Base-by-base conservation (phyloP, 371 early-diverging fungal species). In the Apophysomyces ossiformis region DNA sequence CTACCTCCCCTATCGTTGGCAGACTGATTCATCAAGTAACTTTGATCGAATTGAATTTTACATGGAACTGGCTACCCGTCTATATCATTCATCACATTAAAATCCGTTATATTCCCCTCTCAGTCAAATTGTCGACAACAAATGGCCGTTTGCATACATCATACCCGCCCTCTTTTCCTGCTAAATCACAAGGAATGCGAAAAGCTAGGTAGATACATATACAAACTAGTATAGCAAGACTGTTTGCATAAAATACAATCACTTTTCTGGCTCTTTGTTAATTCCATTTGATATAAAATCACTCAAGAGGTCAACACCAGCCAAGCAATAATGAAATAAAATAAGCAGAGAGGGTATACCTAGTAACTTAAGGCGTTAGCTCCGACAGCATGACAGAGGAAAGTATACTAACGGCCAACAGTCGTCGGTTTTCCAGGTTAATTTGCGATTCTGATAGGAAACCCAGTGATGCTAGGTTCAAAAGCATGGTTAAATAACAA, bases 281-380 rank as follows among this genome's bases (percentile, higher is more conserved):
- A 50, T 50, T 26, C 21, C 9, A 50, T 50, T 50, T n/a, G 5
- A 50, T 8, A 59, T 21, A 41, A 12, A 7, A 18, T 18, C 9
- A 16, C 57, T 74, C 75, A 88, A 54, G 88, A 87, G 18, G 93
- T 88, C 43, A 91, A 76, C 46, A 96, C 90, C 81, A 96, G 87
- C 96, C 96, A 97, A 13, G 88, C 90, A 71, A 97, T 91, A 66
- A 92, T 81, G 59, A 96, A 94, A 73, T 96, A 97, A 67, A 97
- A 97, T 66, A 97, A 79, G 69, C 90, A 91, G 39, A 97, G 86
- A 45, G 97, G 97, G 73, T 95, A 97, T 32, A 76, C 73, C 76
- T 75, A 58, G 15, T 32, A 6, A 41, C 18, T 12, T 37, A 32
- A 44, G 9, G 11, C n/a, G 26, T 38, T 60, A 46, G 36, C 4